Percentiles rank a stretch among this genome's conserved stretches.
Conservation (phyloP, 2,329 filamentous ascomycete genomes). For the Thermothelomyces thermophilus region DNA sequence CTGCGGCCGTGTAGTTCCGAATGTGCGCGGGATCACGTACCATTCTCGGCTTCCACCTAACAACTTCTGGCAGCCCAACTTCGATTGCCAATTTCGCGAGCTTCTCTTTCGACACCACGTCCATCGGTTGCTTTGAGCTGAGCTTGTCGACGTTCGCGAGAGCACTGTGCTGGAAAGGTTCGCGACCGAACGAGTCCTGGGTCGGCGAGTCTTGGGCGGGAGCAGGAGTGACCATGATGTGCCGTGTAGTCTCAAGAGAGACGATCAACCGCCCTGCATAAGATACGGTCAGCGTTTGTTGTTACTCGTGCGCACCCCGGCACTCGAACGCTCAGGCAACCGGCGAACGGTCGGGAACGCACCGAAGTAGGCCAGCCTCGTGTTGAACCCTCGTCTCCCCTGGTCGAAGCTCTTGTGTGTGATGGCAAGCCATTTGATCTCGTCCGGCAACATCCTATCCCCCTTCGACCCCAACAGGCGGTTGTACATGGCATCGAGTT, state of each 20-base stretch:
- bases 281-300: constrained; percentile 1
- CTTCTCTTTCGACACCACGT: constrained; percentile 57
- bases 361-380: constrained; percentile 86
- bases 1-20: not conserved
- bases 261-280: constrained; percentile 21
- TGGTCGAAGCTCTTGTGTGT: constrained; percentile 99
- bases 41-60: constrained; percentile 83
- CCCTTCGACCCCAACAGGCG: constrained; percentile 67
- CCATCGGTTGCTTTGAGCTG: constrained; percentile 49
- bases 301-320: not conserved
- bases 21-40: constrained; percentile 42
- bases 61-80: constrained; percentile 65
- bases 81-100: constrained; percentile 61
- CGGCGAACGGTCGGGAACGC: constrained; percentile 26
- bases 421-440: constrained; percentile 92
- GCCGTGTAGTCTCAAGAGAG: constrained; percentile 25
- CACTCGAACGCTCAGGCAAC: not conserved
- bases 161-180: constrained; percentile 63
- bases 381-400: constrained; percentile 88
- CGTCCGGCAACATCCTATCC: constrained; percentile 70
- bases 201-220: not conserved
- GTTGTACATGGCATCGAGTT: constrained; percentile 71
- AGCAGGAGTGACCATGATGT: constrained; percentile 19
- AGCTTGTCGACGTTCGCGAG: constrained; percentile 71
- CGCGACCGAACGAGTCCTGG: constrained; percentile 41